Conservation (phyloP, 2,329 filamentous ascomycete species). For the Sclerotinia trifoliorum region DNA sequence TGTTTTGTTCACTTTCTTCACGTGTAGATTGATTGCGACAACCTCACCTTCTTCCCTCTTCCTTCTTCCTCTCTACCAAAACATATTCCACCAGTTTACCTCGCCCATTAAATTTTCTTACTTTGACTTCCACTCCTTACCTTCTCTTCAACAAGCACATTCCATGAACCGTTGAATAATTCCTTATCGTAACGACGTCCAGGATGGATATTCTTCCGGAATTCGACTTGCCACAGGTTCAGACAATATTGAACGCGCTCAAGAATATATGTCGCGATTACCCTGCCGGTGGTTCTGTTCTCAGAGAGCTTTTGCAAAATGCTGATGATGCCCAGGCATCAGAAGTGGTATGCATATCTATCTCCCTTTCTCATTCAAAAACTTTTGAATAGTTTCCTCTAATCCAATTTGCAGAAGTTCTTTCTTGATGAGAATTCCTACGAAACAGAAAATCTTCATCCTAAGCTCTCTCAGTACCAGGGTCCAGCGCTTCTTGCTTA, state of each 20-base stretch:
- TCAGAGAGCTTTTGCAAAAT: slow-evolving; percentile 95
- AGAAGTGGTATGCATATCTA: slow-evolving; percentile 53
- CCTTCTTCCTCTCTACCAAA: not conserved
- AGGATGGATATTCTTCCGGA: slow-evolving; percentile 3
- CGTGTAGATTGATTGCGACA: not conserved
- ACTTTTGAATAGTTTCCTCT: slow-evolving; percentile 1
- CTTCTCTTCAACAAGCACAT: not conserved
- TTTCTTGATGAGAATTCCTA: slow-evolving; percentile 37
- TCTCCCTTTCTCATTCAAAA: not conserved
- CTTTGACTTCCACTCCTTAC: not conserved
- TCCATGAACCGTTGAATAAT: not conserved
- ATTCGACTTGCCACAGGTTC: slow-evolving; percentile 30
- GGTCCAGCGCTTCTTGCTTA: slow-evolving; percentile 40
- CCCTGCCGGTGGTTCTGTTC: slow-evolving; percentile 81
- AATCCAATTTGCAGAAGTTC: slow-evolving; percentile 27
- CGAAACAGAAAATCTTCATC: slow-evolving; percentile 33
- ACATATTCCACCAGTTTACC: not conserved
- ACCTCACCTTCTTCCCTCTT: not conserved
- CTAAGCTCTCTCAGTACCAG: slow-evolving; percentile 38
- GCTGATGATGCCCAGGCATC: slow-evolving; percentile 91
- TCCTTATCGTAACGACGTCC: not conserved
- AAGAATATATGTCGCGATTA: slow-evolving; percentile 41
- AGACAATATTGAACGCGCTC: slow-evolving; percentile 36
- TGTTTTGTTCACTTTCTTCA: not conserved
- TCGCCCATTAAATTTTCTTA: not conserved